phyloP scores from a whole-genome alignment of 257 asterid species.

The Capsicum chinense region DNA sequence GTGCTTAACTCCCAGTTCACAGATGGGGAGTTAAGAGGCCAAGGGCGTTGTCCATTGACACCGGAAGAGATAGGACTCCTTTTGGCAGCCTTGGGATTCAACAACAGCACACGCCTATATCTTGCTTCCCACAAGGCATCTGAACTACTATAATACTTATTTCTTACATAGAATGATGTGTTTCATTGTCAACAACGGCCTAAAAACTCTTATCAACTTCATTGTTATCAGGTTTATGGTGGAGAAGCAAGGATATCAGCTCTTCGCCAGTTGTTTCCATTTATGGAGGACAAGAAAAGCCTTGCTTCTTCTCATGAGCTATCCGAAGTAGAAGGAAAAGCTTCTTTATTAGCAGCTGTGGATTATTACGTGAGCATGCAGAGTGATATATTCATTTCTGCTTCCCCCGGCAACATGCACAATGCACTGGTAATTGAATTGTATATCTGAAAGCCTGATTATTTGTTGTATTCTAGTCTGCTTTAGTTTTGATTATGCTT shows the following conservation, averaged over 20 bases:
- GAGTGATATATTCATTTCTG: conserved; percentile 49
- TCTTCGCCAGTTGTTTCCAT: conserved; percentile 43
- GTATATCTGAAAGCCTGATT: not conserved
- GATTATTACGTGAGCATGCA: conserved; percentile 52
- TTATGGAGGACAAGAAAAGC: conserved; percentile 50
- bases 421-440: conserved; percentile 46
- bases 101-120: conserved; percentile 44
- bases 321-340: conserved; percentile 44
- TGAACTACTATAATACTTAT: not conserved
- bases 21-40: conserved; percentile 48
- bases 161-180: not conserved
- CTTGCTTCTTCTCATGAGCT: conserved; percentile 42
- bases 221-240: conserved; percentile 44
- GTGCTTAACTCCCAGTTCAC: conserved; percentile 46
- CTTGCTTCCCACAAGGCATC: conserved; percentile 50
- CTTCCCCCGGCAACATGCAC: conserved; percentile 56
- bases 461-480: not conserved
- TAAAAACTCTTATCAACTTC: not conserved
- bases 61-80: conserved; percentile 55
- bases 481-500: conserved; percentile 7
- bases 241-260: conserved; percentile 50
- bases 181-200: not conserved
- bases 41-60: conserved; percentile 51
- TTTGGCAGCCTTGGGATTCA: conserved; percentile 48
- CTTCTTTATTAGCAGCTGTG: conserved; percentile 46